A percentile compares a stretch with the other conserved stretches of the same genome.
phyloP scores from a whole-genome alignment of 1,284 basidiomycete species.

The Phenoliferia sp. region DNA sequence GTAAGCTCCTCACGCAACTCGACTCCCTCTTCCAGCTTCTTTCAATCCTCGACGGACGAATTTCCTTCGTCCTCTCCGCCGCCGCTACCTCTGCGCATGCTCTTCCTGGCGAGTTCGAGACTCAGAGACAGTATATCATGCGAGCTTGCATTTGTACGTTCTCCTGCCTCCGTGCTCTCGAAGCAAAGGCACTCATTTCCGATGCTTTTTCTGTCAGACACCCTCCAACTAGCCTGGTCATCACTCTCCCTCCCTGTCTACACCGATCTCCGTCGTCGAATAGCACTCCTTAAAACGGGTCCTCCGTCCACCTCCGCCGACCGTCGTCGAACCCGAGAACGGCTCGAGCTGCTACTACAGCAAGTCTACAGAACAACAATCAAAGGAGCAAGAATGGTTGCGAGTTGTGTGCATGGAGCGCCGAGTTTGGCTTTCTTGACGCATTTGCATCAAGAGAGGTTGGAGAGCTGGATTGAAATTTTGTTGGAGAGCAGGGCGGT shows the following conservation, averaged over 20 bases:
- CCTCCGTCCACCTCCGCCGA: constrained; percentile 1
- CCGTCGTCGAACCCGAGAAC: constrained; percentile 11
- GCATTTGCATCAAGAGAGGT: constrained; percentile 20
- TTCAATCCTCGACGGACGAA: constrained; percentile 17
- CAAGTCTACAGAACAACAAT: constrained; percentile 15
- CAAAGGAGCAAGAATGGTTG: constrained; percentile 27
- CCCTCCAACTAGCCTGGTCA: constrained; percentile 22
- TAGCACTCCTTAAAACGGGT: constrained; percentile 3
- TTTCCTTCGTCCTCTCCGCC: constrained; percentile 22
- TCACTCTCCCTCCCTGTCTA: constrained; percentile 22
- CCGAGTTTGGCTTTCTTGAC: constrained; percentile 10
- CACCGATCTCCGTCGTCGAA: constrained; percentile 12
- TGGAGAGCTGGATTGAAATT: constrained; percentile 21
- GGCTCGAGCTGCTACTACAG: constrained; percentile 12
- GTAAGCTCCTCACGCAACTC: constrained; percentile 26
- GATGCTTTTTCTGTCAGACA: background rate
- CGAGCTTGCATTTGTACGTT: constrained; percentile 11
- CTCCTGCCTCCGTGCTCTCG: background rate
- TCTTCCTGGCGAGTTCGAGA: constrained; percentile 24
- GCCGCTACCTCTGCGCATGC: constrained; percentile 25
- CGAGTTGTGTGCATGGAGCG: constrained; percentile 11
- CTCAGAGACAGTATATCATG: constrained; percentile 25
- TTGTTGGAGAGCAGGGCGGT: constrained; percentile 11
- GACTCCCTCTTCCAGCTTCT: constrained; percentile 27
- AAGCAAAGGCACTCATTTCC: constrained; percentile 9